Base-by-base conservation (phyloP, 2,329 filamentous ascomycete genomes). In the Fusarium tjaetaba region DNA sequence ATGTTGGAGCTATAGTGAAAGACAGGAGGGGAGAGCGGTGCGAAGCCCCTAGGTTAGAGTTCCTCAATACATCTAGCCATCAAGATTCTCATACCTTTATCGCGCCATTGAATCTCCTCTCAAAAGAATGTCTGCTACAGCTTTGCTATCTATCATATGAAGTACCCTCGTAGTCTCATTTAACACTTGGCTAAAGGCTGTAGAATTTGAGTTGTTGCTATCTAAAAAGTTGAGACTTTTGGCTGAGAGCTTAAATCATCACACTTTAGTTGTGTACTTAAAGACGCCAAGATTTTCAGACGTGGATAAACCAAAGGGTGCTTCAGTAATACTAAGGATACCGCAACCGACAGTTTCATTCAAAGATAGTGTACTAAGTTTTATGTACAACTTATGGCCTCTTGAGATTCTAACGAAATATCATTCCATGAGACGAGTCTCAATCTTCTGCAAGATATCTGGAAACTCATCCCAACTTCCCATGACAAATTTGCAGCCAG, bases 61-160 rank as follows among this genome's bases (percentile, higher is more conserved):
- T 15, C 0, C 8, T 24, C 9, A 10, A 26, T 22, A 15, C 24
- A 46, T 28, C 8, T 3, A 11, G 18, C 6, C 0, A 7, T 22
- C 13, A 3, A 46, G 28, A 5, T 13, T 46, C 4, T 46, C 5
- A 8, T 46, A 9, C 11, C 1, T 46, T 22, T 11, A 28, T 46
- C 9, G 5, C 8, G 5, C 8, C 14, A 9, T 28, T 28, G 3
- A 28, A 22, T 20, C 11, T 28, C 8, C 18, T 20, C 24, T 24
- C 5, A 15, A 14, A 28, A 15, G 2, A 22, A 1, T 10, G 5
- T 22, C 24, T 28, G 13, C 13, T 28, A 28, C 5, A 4, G 24
- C 6, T 20, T 22, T 22, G 13, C 8, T 20, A 20, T 28, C 14
- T 28, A 11, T 14, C 8, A 6, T 16, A 42, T n/a, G 9, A 11